phyloP scores from a whole-genome alignment of 345 rosid genomes.

The Syzygium aqueum region DNA sequence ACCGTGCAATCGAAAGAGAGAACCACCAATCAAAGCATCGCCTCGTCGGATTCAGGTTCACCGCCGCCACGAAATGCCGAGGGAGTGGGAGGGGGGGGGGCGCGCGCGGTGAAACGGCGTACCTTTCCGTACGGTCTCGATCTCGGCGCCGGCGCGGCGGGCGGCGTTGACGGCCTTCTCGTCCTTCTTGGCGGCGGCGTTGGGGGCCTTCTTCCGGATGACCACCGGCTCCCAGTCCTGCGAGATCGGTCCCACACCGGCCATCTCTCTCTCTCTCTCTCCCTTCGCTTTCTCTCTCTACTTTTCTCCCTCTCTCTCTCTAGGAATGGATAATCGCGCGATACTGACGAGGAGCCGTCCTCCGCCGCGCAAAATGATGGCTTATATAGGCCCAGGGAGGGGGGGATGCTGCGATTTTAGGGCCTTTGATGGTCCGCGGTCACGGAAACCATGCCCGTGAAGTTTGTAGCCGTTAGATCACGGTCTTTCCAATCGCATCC shows the following conservation, averaged over 20 bases:
- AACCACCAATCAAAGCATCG: neutral
- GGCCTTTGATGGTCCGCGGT: neutral
- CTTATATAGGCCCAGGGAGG: neutral
- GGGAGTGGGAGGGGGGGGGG: no score
- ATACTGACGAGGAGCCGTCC: neutral
- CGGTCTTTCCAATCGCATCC: neutral
- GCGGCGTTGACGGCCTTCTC: slow-evolving; percentile 88
- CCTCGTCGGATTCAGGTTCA: neutral
- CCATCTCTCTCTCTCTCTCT: slow-evolving; percentile 17
- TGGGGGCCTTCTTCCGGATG: slow-evolving; percentile 39
- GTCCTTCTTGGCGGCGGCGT: slow-evolving; percentile 49
- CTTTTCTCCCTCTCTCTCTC: neutral
- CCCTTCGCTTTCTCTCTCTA: neutral
- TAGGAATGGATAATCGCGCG: neutral
- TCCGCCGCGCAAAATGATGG: neutral
- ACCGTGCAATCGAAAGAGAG: neutral
- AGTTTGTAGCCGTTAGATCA: neutral
- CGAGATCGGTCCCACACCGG: slow-evolving; percentile 59
- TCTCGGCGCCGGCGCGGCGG: slow-evolving; percentile 72
- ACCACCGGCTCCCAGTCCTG: slow-evolving; percentile 95
- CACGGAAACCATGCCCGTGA: neutral
- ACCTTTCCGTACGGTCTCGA: slow-evolving; percentile 64
- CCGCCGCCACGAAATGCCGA: neutral
- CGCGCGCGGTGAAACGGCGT: neutral
- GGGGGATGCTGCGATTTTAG: neutral